Evolutionary conservation across 2,329 filamentous ascomycete genomes (phyloP), one percentile per base, ranked within the genome.

Genomic region (Cytospora schulzeri): DNA sequence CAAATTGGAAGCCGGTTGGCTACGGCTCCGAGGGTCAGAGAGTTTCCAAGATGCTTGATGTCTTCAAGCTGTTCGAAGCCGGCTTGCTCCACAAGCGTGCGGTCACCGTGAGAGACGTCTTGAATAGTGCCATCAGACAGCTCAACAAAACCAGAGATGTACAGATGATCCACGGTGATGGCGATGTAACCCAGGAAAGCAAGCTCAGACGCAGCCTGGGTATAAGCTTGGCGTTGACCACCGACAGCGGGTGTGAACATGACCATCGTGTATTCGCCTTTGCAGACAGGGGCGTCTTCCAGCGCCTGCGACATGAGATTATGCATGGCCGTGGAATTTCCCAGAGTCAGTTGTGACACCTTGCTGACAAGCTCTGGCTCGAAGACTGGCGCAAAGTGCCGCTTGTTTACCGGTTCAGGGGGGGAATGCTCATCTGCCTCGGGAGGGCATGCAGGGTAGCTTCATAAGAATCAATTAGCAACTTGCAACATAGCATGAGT

Each of bases 171-270:
- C 12, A 67, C 59, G 19, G 65, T 59, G 19, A 65, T 33, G 9
- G 60, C 65, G 14, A 67, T 33, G 12, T 58, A 24, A 26, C 59
- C 57, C 24, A 24, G 17, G 19, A 58, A 58, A 29, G 65, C 65
- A 59, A 60, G 57, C 14, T 67, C 62, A 52, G 58, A 51, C 35
- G 65, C 65, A 15, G 26, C 24, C 58, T 67, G 65, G 7, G 65
- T 62, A 22, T 67, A 67, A 9, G 58, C 50, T 62, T 65, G 65
- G 31, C 62, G 62, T 55, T 67, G 65, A 52, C 58, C 59, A 31
- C 62, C 58, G 3, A 26, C 55, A 15, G 59, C 38, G 28, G 65
- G 65, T 35, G 50, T 60, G 48, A 67, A 51, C 19, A 67, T 31
- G 12, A 48, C 15, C 55, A 67, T 3, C 31, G 62, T 50, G 38